phyloP scores from a whole-genome alignment of 2,329 filamentous ascomycete species.

The Ophiostoma perfectum region DNA sequence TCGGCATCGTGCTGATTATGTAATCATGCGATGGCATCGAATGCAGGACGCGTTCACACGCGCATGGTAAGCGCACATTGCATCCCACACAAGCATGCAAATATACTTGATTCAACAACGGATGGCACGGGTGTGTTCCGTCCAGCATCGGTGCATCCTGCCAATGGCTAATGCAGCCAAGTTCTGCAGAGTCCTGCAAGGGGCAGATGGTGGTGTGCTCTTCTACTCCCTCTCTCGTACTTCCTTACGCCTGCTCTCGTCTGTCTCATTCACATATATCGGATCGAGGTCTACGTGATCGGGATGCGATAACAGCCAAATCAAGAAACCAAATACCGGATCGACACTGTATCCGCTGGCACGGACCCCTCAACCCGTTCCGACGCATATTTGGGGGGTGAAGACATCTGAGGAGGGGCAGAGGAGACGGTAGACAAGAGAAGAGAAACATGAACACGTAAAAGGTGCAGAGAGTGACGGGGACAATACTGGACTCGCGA shows the following conservation, averaged over 20 bases:
- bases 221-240: not conserved
- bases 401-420: not conserved
- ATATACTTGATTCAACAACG: not conserved
- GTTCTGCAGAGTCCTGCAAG: conserved; percentile 5
- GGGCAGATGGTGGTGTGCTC: not conserved
- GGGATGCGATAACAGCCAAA: not conserved
- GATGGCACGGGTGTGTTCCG: conserved; percentile 10
- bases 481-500: too few species aligned
- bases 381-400: too few species aligned
- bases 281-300: too few species aligned
- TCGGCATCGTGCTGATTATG: not conserved
- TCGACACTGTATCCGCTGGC: conserved; percentile 4
- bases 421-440: not conserved
- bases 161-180: conserved; percentile 10
- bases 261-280: not conserved
- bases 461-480: too few species aligned
- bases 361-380: not conserved
- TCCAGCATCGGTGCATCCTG: not conserved
- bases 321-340: not conserved
- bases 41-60: not conserved
- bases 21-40: not conserved
- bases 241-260: not conserved
- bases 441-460: not conserved
- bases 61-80: too few species aligned
- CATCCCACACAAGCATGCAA: not conserved